These are phyloP conservation scores for Acaromyces ingoldii DNA, from an alignment of 1,284 basidiomycete species.

Conservation along the genomic window DNA sequence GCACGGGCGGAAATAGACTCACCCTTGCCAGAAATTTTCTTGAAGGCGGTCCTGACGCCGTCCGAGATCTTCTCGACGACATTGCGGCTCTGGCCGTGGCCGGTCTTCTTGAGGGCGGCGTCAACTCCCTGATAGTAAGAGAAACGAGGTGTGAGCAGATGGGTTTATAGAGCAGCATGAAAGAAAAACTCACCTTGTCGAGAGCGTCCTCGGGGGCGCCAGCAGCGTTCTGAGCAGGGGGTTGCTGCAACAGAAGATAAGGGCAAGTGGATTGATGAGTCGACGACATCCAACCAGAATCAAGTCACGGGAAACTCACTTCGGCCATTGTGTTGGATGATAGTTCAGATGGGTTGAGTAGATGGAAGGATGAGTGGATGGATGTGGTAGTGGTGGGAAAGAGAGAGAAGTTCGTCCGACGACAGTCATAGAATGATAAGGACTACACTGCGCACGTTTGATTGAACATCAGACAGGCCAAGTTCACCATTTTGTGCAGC, in stretches of 20 bases:
- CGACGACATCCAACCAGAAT: no score
- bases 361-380: no score
- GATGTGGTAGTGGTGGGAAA: no score
- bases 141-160: neutral
- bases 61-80: slow-evolving; percentile 41
- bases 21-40: slow-evolving; percentile 35
- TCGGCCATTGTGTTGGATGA: no score
- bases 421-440: no score
- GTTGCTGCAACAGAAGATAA: neutral
- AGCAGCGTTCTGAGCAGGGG: neutral
- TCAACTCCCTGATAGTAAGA: slow-evolving; percentile 19
- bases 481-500: no score
- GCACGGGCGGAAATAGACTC: no score
- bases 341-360: no score
- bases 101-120: slow-evolving; percentile 19
- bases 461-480: no score
- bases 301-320: no score
- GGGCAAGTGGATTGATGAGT: neutral
- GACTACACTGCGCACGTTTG: no score
- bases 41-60: slow-evolving; percentile 34
- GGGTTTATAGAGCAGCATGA: neutral
- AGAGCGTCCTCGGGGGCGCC: slow-evolving; percentile 30
- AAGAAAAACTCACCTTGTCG: slow-evolving; percentile 15
- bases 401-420: no score
- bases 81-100: slow-evolving; percentile 22